Base-by-base conservation (phyloP, 441 rosid species). In the Erodium trifolium region DNA sequence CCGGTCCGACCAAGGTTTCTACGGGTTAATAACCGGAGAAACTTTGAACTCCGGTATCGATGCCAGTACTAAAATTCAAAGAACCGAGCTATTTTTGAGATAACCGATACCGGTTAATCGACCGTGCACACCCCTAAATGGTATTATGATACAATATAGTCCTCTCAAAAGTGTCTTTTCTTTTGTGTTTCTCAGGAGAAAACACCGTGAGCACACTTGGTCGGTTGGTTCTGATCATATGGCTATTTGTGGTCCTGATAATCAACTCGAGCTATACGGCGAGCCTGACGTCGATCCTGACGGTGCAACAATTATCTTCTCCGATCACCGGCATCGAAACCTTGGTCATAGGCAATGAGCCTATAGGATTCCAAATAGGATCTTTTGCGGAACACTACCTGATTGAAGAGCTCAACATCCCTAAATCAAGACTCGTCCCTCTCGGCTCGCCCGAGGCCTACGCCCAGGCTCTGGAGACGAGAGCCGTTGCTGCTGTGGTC, bases 171-270 rank as follows among this genome's bases (percentile, higher is more conserved):
- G n/a, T n/a, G n/a, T n/a, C n/a, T n/a, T n/a, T n/a, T n/a, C n/a
- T n/a, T n/a, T n/a, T 23, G 1, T 7, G 64, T 23, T 45, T 17
- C 69, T 66, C 87, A 92, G 98, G 81, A 81, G 90, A 92, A 81
- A 92, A 79, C 11, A 83, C 86, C 4, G 76, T 82, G 71, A 93
- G 93, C 78, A 72, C 78, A 31, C 86, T 90, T 7, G 95, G 95
- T 53, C 87, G 97, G 13, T 3, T 87, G 49, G 89, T 90, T 49
- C 79, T 90, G 69, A 31, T 90, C 51, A 76, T 90, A 68, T 93
- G 98, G 98, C 81, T 93, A 34, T 93, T 88, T 64, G 91, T 93
- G 55, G 97, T 90, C 70, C 86, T 90, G 37, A 88, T 93, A 73
- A 84, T 93, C 65, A 93, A 82, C 80, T 88, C 97, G 27, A 93